Base-by-base conservation (phyloP, 371 early-diverging fungal genomes). In the Actinomortierella ambigua region DNA sequence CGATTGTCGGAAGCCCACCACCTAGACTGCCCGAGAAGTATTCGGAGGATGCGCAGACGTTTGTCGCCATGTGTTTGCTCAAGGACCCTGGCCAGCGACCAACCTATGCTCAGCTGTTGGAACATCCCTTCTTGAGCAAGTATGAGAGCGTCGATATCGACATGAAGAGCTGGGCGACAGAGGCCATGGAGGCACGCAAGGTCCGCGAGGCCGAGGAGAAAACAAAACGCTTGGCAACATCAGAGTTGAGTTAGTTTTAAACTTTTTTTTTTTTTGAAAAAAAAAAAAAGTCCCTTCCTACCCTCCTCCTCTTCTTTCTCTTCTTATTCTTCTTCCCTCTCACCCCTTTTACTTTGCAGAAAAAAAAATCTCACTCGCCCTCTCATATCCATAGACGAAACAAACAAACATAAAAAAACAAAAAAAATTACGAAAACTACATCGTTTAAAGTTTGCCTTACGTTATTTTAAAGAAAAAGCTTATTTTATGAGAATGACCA, bases 1-100 rank as follows among this genome's bases (percentile, higher is more conserved):
- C 94, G 26, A 95, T 97, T 69, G 91, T 95, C 42, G 80, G 85
- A 27, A 93, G 86, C 46, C 90, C 87, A 1, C 87, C 95, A 28
- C 96, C 95, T 0, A 68, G 77, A 9, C 78, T 95, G 41, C 93
- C 94, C 18, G 78, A 66, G 3, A 62, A 61, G 27, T 95, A 88
- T 67, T 92, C 94, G 6, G 73, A 77, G 22, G 85, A 83, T 4
- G 91, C 93, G 8, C 80, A 88, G 22, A 88, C 92, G 63, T 95
- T 97, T 82, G 85, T 95, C 3, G 79, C 87, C 18, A 69, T 55
- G 57, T 88, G 96, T 76, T 77, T 96, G 65, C 84, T 81, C 56
- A 95, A 94, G 70, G 86, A 90, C 51, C 87, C 92, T 2, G 62
- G 75, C 11, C 79, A 82, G 34, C 83, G 96, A 17, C 92, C 91